Base-by-base conservation (phyloP, 495 filamentous ascomycete genomes). In the Pyrenopolyporus hunteri region DNA sequence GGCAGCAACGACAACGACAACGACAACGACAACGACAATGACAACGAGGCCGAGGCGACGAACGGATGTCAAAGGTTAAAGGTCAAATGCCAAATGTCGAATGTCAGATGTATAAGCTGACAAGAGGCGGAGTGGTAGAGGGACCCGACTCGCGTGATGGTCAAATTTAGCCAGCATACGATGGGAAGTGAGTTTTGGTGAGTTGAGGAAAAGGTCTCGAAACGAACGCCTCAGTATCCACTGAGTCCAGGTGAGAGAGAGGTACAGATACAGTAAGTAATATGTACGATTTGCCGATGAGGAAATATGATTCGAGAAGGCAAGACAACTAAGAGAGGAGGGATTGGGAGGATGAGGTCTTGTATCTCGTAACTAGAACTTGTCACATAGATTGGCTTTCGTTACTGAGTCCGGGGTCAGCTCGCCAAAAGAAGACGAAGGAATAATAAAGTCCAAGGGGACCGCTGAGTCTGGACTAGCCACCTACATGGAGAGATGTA, bases 61-160 rank as follows among this genome's bases (percentile, higher is more conserved):
- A 43, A 28, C n/a, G n/a, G n/a, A n/a, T n/a, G n/a, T n/a, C n/a
- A n/a, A n/a, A n/a, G n/a, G n/a, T n/a, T n/a, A n/a, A n/a, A 42
- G 37, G 23, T 42, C 37, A 42, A 20, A 42, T 42, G 57, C 57
- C 52, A 52, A 66, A 49, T 14, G n/a, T n/a, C n/a, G n/a, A 60
- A 36, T 59, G 63, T 61, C 63, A 66, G 63, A 66, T 52, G 28
- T 65, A 59, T 46, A 57, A 57, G 63, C 63, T 66, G 63, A 66
- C 63, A 42, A n/a, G 26, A 57, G 51, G 57, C 57, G 17, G 49
- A 57, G 29, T 28, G 17, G 13, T 17, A 25, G 36, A 35, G 20
- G 49, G 25, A 13, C 26, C 42, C 32, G 56, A 52, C 33, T 60
- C 63, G 56, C 53, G 63, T 66, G 51, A 60, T 53, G 26, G 39